Evolutionary conservation across 1,284 basidiomycete genomes (phyloP).

Genomic region (Cutaneotrichosporon dermatis): DNA sequence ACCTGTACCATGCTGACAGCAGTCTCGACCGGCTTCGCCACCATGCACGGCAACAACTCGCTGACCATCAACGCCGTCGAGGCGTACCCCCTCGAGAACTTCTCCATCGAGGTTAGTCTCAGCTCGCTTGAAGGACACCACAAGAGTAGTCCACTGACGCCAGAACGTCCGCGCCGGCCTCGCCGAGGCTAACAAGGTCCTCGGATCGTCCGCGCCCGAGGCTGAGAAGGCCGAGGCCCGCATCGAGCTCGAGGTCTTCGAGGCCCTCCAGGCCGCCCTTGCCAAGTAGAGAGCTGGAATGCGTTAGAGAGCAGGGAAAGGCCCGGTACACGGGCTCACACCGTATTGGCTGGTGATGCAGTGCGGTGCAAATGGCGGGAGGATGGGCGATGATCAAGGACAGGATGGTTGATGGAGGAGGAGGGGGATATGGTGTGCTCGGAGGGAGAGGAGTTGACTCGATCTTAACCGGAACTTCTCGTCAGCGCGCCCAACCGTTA

Average conservation of each 20-base stretch:
- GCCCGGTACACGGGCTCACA: not conserved
- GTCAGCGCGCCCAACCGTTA: too few relatives aligned
- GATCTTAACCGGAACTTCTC: too few relatives aligned
- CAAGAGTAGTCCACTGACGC: not conserved
- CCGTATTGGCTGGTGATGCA: conserved; percentile 2
- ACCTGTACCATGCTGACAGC: conserved; percentile 8
- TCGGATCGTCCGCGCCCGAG: conserved; percentile 77
- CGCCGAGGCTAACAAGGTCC: conserved; percentile 80
- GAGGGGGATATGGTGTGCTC: not conserved
- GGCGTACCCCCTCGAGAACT: conserved; percentile 86
- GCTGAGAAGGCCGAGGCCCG: conserved; percentile 90
- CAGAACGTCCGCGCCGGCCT: conserved; percentile 87
- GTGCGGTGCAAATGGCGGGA: conserved; percentile 6
- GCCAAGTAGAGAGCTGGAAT: conserved; percentile 34
- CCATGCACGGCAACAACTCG: conserved; percentile 94
- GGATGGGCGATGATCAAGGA: too few relatives aligned
- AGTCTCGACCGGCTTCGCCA: conserved; percentile 98
- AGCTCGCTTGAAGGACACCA: not conserved
- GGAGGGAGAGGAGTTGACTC: too few relatives aligned
- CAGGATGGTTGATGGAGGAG: too few relatives aligned
- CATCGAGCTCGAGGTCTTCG: conserved; percentile 94
- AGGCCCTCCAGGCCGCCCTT: conserved; percentile 80
- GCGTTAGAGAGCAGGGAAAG: conserved; percentile 5
- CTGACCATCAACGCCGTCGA: conserved; percentile 96
- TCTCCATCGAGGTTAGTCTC: conserved; percentile 44